Conservation (phyloP, 2,329 filamentous ascomycete species). For the Tolypocladium paradoxum region DNA sequence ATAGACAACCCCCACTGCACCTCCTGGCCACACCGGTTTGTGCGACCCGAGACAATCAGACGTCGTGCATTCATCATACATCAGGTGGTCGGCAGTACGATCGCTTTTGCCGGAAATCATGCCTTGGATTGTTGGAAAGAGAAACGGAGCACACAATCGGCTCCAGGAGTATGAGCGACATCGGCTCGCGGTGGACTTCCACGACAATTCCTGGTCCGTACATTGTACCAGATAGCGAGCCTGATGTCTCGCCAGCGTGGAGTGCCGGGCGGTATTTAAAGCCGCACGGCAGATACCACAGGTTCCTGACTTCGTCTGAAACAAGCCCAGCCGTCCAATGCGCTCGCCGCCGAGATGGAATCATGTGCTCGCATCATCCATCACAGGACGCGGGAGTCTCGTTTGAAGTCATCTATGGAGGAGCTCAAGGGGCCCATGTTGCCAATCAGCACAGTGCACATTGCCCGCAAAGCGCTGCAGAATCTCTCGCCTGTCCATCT, state of each 20-base stretch:
- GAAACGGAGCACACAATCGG: background rate
- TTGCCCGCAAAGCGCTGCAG: background rate
- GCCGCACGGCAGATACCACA: background rate
- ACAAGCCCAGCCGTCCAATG: background rate
- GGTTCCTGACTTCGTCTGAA: background rate
- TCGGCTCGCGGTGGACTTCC: background rate
- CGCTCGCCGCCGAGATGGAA: background rate
- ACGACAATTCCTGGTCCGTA: background rate
- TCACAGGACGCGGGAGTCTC: background rate
- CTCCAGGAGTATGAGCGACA: background rate
- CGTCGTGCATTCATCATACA: background rate
- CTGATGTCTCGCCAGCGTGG: background rate
- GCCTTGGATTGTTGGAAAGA: background rate
- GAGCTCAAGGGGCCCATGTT: background rate
- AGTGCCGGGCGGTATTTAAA: background rate
- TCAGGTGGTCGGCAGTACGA: background rate
- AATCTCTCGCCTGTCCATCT: constrained; percentile 8
- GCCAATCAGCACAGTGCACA: background rate
- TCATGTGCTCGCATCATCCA: background rate
- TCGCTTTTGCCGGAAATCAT: background rate
- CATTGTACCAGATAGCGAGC: background rate
- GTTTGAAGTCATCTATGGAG: background rate
- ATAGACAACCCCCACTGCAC: background rate
- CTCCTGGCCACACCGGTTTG: background rate
- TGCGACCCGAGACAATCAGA: background rate